A percentile compares a stretch with the other conserved stretches of the same genome.
phyloP scores from a whole-genome alignment of 768 basidiomycete genomes.

The Lactarius hengduanensis region DNA sequence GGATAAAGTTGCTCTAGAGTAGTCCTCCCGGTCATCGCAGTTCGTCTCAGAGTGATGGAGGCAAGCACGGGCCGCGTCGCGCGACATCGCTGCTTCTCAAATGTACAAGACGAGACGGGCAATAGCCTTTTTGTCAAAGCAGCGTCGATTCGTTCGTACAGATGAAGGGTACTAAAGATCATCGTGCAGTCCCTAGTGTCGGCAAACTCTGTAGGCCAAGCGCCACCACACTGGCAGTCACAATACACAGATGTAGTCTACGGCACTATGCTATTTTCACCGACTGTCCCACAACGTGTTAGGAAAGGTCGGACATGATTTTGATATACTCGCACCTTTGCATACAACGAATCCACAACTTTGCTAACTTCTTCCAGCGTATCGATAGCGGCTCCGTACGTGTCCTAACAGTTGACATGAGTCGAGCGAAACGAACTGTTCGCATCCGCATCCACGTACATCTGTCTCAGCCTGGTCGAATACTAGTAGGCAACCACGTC shows the following conservation, averaged over 20 bases:
- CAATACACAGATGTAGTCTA: too few relatives aligned
- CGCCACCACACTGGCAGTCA: too few relatives aligned
- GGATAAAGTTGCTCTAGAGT: too few relatives aligned
- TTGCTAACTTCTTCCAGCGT: slow-evolving; percentile 89
- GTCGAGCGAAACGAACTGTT: slow-evolving; percentile 10
- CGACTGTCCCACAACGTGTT: slow-evolving; percentile 17
- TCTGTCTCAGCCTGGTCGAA: slow-evolving; percentile 85
- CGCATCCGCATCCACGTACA: slow-evolving; percentile 47
- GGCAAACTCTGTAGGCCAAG: too few relatives aligned
- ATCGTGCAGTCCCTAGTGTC: not conserved
- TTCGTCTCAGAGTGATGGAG: too few relatives aligned
- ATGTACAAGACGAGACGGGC: not conserved
- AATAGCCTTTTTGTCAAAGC: not conserved
- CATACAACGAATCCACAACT: slow-evolving; percentile 92
- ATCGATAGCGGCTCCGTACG: slow-evolving; percentile 85
- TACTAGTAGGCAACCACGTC: slow-evolving; percentile 86
- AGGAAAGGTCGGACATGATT: not conserved
- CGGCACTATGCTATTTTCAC: slow-evolving; percentile 31
- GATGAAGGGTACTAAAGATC: not conserved
- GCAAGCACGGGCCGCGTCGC: too few relatives aligned
- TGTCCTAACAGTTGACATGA: slow-evolving; percentile 49
- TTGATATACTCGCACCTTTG: slow-evolving; percentile 55
- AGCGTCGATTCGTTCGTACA: not conserved
- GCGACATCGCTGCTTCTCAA: not conserved
- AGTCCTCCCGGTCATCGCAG: too few relatives aligned